These are phyloP conservation scores for Iris pallida DNA, from an alignment of 116 monocot genomes.

Conservation along the genomic window DNA sequence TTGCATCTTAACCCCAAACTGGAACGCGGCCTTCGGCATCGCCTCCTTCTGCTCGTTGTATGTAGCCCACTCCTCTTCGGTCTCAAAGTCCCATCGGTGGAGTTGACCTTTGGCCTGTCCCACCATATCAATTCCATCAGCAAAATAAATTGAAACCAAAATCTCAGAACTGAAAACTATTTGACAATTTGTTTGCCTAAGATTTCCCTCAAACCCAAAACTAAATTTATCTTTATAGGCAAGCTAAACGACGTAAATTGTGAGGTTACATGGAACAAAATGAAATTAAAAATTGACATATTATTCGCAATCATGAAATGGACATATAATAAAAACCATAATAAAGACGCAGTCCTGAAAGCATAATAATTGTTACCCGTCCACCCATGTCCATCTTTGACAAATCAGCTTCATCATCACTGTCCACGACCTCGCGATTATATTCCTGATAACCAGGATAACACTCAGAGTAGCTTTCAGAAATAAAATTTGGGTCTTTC, in stretches of 20 bases:
- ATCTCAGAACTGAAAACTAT: not conserved
- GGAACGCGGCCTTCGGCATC: slow-evolving; percentile 99
- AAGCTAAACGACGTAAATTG: too few species aligned
- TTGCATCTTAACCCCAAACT: slow-evolving; percentile 99
- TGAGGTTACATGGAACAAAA: too few species aligned
- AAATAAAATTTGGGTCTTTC: slow-evolving; percentile 97
- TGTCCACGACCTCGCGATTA: slow-evolving; percentile 84
- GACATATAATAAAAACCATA: slow-evolving; percentile 1
- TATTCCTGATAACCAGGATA: slow-evolving; percentile 99
- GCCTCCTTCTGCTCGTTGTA: slow-evolving; percentile 99
- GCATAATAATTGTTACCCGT: slow-evolving; percentile 46
- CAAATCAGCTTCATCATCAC: slow-evolving; percentile 94
- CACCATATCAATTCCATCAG: not conserved
- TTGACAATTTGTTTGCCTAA: too few species aligned
- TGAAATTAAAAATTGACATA: too few species aligned
- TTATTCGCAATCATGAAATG: not conserved
- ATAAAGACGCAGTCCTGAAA: slow-evolving; percentile 9
- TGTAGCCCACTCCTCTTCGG: slow-evolving; percentile 96
- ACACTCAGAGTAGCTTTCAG: slow-evolving; percentile 99
- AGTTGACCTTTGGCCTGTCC: slow-evolving; percentile 96
- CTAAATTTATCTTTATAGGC: too few species aligned
- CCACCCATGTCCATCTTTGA: slow-evolving; percentile 99
- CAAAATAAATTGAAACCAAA: not conserved
- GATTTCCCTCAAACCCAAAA: too few species aligned
- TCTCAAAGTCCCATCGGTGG: slow-evolving; percentile 99